Conservation (phyloP, 306 rosid species). For the Quillaja saponaria region DNA sequence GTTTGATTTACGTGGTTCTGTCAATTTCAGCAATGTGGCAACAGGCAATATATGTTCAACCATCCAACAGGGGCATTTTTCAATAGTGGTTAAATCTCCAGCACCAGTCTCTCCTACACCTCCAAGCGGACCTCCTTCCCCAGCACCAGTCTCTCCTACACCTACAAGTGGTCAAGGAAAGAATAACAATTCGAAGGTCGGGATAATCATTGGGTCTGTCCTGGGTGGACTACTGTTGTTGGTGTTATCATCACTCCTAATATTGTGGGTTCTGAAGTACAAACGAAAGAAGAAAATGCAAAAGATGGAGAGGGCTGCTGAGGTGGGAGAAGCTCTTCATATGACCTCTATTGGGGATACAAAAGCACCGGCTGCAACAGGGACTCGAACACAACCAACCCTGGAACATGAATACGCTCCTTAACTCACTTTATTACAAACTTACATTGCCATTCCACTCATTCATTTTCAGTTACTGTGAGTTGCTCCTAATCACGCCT, state of each 20-base stretch:
- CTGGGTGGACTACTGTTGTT: constrained; percentile 72
- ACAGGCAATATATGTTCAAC: constrained; percentile 55
- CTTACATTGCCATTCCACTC: constrained; percentile 35
- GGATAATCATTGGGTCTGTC: constrained; percentile 80
- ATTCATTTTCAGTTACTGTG: constrained; percentile 46
- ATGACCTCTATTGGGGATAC: constrained; percentile 78
- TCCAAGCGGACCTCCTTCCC: constrained; percentile 9
- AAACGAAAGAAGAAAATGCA: constrained; percentile 66
- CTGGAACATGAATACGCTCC: constrained; percentile 92
- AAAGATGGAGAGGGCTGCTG: constrained; percentile 88
- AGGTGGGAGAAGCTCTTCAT: constrained; percentile 80
- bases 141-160: too few species aligned
- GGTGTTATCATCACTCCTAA: constrained; percentile 44
- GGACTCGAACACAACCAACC: constrained; percentile 84
- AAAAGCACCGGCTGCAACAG: constrained; percentile 86
- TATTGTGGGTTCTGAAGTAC: constrained; percentile 56
- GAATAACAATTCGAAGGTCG: constrained; percentile 49
- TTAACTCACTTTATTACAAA: constrained; percentile 50
- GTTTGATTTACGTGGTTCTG: constrained; percentile 54
- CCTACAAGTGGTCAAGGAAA: constrained; percentile 19
- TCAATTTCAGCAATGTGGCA: constrained; percentile 57
- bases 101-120: constrained; percentile 46
- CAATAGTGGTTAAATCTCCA: constrained; percentile 63
- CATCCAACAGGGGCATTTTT: constrained; percentile 76
- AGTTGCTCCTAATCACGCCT: constrained; percentile 49